phyloP scores from a whole-genome alignment of 495 filamentous ascomycete genomes.

The Aspergillus affinis region DNA sequence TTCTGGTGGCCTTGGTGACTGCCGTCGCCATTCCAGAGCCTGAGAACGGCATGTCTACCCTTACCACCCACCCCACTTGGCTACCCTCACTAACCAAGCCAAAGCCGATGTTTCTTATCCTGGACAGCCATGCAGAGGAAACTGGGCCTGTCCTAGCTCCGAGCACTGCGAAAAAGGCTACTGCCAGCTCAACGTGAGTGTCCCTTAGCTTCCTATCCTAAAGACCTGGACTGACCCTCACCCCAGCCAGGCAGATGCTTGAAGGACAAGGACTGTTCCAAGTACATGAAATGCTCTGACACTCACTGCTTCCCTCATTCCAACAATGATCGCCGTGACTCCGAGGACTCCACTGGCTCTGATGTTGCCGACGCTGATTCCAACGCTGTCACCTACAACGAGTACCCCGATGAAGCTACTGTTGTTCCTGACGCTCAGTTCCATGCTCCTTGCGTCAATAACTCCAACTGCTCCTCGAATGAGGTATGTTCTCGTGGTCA shows the following conservation, averaged over 20 bases:
- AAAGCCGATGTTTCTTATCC: neutral
- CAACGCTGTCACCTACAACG: no score
- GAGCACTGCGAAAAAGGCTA: neutral
- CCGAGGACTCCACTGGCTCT: neutral
- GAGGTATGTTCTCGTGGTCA: neutral
- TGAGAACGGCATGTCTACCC: no score
- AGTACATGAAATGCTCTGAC: neutral
- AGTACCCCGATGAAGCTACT: neutral
- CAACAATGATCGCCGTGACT: neutral
- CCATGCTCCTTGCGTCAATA: neutral
- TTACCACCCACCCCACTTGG: no score
- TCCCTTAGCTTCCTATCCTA: neutral
- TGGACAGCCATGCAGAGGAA: neutral
- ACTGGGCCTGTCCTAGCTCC: neutral
- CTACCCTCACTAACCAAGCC: no score
- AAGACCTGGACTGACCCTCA: neutral
- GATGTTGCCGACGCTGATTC: no score
- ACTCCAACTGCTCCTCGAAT: neutral
- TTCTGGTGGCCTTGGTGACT: neutral
- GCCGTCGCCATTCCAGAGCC: neutral
- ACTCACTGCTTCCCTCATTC: neutral
- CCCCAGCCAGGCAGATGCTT: neutral
- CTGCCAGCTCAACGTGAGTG: neutral
- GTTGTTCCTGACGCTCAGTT: neutral
- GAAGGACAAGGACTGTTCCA: neutral